Evolutionary conservation across 2,329 filamentous ascomycete genomes (phyloP).

Genomic region (Amesomyces nigricolor): DNA sequence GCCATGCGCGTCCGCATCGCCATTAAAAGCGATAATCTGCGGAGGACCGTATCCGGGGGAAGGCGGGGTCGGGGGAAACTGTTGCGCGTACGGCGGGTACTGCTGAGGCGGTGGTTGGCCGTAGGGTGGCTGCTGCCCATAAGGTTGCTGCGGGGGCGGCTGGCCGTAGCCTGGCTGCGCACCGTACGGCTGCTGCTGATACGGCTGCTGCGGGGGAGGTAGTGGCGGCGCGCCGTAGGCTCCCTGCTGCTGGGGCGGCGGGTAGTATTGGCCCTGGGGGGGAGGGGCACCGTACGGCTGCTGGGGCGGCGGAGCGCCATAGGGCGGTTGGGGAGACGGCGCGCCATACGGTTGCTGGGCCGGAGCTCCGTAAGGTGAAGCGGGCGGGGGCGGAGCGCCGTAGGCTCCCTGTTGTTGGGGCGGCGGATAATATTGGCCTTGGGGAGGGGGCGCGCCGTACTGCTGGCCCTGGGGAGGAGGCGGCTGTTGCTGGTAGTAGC

Average conservation of each 20-base stretch:
- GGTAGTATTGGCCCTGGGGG: slow-evolving; percentile 7
- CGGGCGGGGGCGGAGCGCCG: slow-evolving; percentile 18
- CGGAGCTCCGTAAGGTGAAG: neutral
- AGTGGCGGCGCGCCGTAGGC: neutral
- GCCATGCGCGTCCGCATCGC: slow-evolving; percentile 60
- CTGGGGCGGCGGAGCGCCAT: neutral
- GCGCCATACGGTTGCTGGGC: slow-evolving; percentile 6
- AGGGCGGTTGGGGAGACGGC: neutral
- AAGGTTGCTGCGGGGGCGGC: slow-evolving; percentile 21
- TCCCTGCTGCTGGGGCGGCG: neutral
- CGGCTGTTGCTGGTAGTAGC: slow-evolving; percentile 29
- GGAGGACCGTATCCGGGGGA: slow-evolving; percentile 70
- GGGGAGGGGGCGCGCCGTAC: slow-evolving; percentile 27
- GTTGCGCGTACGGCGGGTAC: slow-evolving; percentile 30
- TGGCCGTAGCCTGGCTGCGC: slow-evolving; percentile 15
- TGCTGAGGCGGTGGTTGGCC: slow-evolving; percentile 30
- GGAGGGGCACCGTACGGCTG: slow-evolving; percentile 16
- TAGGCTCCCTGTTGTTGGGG: slow-evolving; percentile 24
- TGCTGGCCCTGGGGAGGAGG: slow-evolving; percentile 26
- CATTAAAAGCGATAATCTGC: slow-evolving; percentile 65
- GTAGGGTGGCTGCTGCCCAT: slow-evolving; percentile 32
- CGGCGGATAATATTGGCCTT: slow-evolving; percentile 32
- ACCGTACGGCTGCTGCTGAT: slow-evolving; percentile 15
- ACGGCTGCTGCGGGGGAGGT: neutral
- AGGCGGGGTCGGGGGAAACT: slow-evolving; percentile 52